Base-by-base conservation (phyloP, 2,329 filamentous ascomycete genomes). In the Xylariaceae sp. region DNA sequence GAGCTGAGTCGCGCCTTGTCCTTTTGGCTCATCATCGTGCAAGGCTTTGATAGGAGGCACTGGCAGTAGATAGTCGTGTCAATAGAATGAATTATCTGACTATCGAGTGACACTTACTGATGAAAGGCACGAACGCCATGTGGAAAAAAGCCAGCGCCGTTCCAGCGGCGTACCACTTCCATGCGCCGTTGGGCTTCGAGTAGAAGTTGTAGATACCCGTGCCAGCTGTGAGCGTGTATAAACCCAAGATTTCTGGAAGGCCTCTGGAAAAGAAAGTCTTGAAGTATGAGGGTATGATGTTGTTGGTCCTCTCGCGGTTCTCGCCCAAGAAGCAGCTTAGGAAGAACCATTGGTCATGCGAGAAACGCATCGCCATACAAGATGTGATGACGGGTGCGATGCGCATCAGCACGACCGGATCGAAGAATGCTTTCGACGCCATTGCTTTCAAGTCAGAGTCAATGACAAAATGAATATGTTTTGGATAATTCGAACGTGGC, bases 381-480 rank as follows among this genome's bases (percentile, higher is more conserved):
- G 74, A 72, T n/a, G 73, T 72, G 54, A 77, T 55, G 19, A 78
- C 62, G 0, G 75, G 75, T 1, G 72, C 65, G 15, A 73, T 57
- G 41, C 75, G 69, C 32, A 78, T 65, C 39, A 65, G 58, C 6
- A 67, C 64, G 40, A 67, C 58, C 11, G 68, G 66, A 55, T 72
- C 66, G 57, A 68, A 65, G 59, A 73, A 68, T 38, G 56, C 51
- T 14, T 61, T 60, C 1, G 69, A 70, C 31, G 71, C 68, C 71
- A 73, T 73, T 41, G 39, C 42, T 38, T 4, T 10, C 12, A 38
- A 38, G n/a, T 27, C 7, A 27, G 22, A 27, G 22, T 5, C 22
- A 27, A 27, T 4, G 4, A 5, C 22, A 7, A 27, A 5, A 27
- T 27, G 4, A 27, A 27, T 7, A 27, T 5, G 7, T 27, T 27